Evolutionary conservation across 371 early-diverging fungal species (phyloP).

Genomic region (Umbelopsis sp.): DNA sequence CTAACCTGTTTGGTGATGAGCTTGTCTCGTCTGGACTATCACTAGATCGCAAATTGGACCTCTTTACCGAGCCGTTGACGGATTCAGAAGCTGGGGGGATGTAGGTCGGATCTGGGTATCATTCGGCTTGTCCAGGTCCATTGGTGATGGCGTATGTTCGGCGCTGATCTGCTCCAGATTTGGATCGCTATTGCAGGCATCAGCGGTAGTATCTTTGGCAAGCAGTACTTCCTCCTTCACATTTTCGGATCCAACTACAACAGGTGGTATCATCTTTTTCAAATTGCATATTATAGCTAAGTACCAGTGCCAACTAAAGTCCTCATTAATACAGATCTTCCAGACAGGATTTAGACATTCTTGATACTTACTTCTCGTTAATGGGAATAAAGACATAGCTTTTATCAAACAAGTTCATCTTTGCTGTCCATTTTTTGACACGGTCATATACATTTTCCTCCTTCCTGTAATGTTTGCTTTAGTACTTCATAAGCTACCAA

Average conservation of each 20-base stretch:
- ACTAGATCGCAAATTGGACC: background rate
- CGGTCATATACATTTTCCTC: slow-evolving; percentile 43
- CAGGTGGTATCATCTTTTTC: slow-evolving; percentile 21
- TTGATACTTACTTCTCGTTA: slow-evolving; percentile 58
- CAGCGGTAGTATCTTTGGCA: background rate
- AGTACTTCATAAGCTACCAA: too few species aligned
- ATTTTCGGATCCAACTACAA: background rate
- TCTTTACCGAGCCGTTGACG: background rate
- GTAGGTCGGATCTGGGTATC: background rate
- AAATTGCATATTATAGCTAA: slow-evolving; percentile 68
- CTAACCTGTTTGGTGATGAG: background rate
- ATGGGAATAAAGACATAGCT: slow-evolving; percentile 66
- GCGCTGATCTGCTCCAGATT: background rate
- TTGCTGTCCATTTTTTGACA: slow-evolving; percentile 66
- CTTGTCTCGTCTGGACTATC: background rate
- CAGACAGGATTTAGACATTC: too few species aligned
- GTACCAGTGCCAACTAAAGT: slow-evolving; percentile 68
- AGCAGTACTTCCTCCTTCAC: too few species aligned
- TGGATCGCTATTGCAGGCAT: background rate
- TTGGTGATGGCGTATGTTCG: background rate
- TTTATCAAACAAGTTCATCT: slow-evolving; percentile 64
- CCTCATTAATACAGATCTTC: background rate
- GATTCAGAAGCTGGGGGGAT: background rate
- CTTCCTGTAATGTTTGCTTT: slow-evolving; percentile 24
- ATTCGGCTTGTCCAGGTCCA: background rate